phyloP scores from a whole-genome alignment of 169 alveolate species.

The Cystoisospora suis region DNA sequence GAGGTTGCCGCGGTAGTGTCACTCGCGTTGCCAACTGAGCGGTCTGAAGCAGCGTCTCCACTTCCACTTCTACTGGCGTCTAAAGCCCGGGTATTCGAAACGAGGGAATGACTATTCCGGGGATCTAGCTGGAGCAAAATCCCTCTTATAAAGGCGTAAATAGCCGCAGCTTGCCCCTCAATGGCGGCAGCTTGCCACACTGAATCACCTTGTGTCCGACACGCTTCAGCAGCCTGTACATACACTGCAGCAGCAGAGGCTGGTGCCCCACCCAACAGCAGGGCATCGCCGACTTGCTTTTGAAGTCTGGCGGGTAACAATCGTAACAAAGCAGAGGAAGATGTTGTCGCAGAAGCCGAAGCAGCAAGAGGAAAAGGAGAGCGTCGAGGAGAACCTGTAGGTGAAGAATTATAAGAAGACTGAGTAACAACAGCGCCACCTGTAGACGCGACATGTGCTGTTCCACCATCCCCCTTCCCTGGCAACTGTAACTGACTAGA shows the following conservation, averaged over 20 bases:
- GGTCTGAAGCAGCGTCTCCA: neutral
- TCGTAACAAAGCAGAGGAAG: conserved; percentile 19
- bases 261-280: conserved; percentile 53
- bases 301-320: conserved; percentile 49
- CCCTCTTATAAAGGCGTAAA: conserved; percentile 25
- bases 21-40: too few species aligned
- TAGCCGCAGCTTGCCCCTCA: conserved; percentile 54
- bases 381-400: neutral
- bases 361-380: neutral
- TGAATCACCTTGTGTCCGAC: conserved; percentile 42
- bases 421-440: neutral
- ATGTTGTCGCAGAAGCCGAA: neutral
- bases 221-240: conserved; percentile 43
- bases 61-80: neutral
- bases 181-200: conserved; percentile 53
- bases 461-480: neutral
- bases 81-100: neutral
- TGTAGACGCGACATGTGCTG: too few species aligned
- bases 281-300: conserved; percentile 30
- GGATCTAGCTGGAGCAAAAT: neutral
- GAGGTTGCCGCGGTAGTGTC: too few species aligned
- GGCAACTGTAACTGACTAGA: neutral
- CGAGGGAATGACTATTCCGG: too few species aligned
- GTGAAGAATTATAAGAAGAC: neutral
- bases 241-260: conserved; percentile 44